Evolutionary conservation across 2,329 filamentous ascomycete genomes (phyloP), one percentile per base, ranked within the genome.

Genomic region (Cytospora piceicola): DNA sequence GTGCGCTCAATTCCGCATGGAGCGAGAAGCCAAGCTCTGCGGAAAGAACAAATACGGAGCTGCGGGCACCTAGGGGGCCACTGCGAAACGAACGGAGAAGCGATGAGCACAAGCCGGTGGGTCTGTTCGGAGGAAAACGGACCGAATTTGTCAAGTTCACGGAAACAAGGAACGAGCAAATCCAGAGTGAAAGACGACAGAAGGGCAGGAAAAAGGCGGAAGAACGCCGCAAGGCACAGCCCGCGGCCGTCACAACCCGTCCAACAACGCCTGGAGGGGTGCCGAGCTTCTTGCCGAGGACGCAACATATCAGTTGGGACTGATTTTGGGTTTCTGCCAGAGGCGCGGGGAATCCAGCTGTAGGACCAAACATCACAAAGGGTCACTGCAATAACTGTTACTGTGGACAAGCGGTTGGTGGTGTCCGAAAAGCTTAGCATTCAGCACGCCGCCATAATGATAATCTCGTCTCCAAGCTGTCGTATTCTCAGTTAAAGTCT

Each of bases 231-330:
- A 24, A 29, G 14, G 46, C 46, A 12, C 8, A 14, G n/a, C 46
- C 46, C 9, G 46, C 24, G 8, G 46, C 46, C 9, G n/a, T 49
- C n/a, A 22, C 46, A 12, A 12, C n/a, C 9, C 46, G 46, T 14
- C n/a, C 30, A 34, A 20, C 5, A 36, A 51, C 1, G 42, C 29
- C 42, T 9, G 15, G 8, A 17, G 29, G 53, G 14, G 9, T 3
- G 20, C 27, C 53, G 39, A 42, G 11, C 29, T 63, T 30, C 36
- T 20, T 63, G 22, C 61, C 61, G 5, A 57, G 17, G 4, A 63
- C 61, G 17, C 53, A 63, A 14, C 30, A 63, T 39, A 29, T 63
- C 11, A 29, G 53, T 17, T 54, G 9, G 15, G n/a, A 22, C 11
- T 57, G 29, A 52, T 1, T 0, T 14, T 14, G 17, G 17, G 1